A percentile compares a stretch with the other conserved stretches of the same genome.
Evolutionary conservation across 495 filamentous ascomycete species (phyloP).

Genomic region (Penicillium goetzii): DNA sequence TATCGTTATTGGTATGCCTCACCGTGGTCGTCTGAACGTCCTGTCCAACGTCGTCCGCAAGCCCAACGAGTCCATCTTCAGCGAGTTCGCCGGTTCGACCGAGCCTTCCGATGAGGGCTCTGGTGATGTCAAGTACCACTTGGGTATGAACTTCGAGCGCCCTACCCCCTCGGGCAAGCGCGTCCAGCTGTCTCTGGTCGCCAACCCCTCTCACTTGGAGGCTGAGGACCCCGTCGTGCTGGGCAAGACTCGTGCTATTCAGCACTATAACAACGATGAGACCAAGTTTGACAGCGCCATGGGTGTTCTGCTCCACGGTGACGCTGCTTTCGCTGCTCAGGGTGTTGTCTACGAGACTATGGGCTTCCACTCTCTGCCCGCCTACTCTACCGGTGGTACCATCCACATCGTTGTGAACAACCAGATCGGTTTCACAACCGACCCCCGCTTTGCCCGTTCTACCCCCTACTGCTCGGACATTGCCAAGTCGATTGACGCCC

Average conservation of each 20-base stretch:
- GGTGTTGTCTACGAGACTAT: constrained; percentile 98
- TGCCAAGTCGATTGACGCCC: constrained; percentile 96
- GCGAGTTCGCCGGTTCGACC: constrained; percentile 88
- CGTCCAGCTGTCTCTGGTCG: constrained; percentile 95
- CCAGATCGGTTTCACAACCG: constrained; percentile 99
- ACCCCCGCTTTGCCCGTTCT: constrained; percentile 93
- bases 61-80: constrained; percentile 99
- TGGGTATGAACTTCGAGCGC: constrained; percentile 99
- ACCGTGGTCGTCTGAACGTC: constrained; percentile 97
- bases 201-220: constrained; percentile 98
- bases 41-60: constrained; percentile 98
- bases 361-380: constrained; percentile 92
- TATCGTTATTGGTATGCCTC: constrained; percentile 98
- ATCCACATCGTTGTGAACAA: constrained; percentile 99
- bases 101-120: constrained; percentile 94
- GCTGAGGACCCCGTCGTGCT: constrained; percentile 98
- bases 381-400: constrained; percentile 95
- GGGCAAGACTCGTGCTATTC: constrained; percentile 95
- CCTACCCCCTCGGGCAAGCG: constrained; percentile 98
- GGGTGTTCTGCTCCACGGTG: constrained; percentile 93
- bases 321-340: constrained; percentile 95
- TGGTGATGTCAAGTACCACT: constrained; percentile 98
- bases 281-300: constrained; percentile 83
- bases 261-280: constrained; percentile 99
- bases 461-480: constrained; percentile 99